phyloP scores from a whole-genome alignment of 495 filamentous ascomycete species.

The Melanomma pulvis-pyrius region DNA sequence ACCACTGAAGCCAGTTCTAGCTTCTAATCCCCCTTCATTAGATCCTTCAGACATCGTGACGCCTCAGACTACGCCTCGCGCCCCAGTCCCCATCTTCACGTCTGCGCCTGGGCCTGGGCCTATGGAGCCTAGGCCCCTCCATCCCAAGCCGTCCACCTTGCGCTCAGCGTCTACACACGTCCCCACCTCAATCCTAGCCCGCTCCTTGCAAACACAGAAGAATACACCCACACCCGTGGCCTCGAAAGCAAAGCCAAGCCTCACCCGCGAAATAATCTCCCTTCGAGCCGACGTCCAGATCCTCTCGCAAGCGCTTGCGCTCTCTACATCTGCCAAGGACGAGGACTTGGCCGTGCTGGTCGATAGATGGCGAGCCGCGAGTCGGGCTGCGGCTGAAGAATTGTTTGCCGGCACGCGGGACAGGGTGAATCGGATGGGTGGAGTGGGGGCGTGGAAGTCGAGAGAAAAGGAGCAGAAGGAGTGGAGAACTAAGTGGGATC shows the following conservation, averaged over 20 bases:
- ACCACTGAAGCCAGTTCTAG: conserved; percentile 45
- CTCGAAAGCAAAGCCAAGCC: not conserved
- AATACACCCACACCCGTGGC: not conserved
- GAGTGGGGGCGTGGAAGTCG: conserved; percentile 58
- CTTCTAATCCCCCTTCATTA: conserved; percentile 18
- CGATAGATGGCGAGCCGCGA: conserved; percentile 49
- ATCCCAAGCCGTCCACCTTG: not conserved
- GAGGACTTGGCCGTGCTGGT: conserved; percentile 55
- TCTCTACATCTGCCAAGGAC: conserved; percentile 53
- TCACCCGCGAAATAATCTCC: conserved; percentile 25
- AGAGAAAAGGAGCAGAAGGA: conserved; percentile 48
- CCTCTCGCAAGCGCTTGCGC: conserved; percentile 53
- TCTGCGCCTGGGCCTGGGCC: not conserved
- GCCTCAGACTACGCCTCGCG: not conserved
- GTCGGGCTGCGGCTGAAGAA: conserved; percentile 52
- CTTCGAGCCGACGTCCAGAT: conserved; percentile 35
- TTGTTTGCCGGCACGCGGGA: conserved; percentile 51
- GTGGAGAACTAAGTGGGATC: conserved; percentile 44
- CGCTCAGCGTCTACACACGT: not conserved
- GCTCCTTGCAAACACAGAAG: not conserved
- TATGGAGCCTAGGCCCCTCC: not conserved
- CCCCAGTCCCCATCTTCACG: not conserved
- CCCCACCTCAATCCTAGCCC: not conserved
- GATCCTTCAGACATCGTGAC: not conserved
- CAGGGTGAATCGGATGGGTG: conserved; percentile 60